phyloP scores from a whole-genome alignment of 257 asterid genomes.

The Ajuga chamaepitys region DNA sequence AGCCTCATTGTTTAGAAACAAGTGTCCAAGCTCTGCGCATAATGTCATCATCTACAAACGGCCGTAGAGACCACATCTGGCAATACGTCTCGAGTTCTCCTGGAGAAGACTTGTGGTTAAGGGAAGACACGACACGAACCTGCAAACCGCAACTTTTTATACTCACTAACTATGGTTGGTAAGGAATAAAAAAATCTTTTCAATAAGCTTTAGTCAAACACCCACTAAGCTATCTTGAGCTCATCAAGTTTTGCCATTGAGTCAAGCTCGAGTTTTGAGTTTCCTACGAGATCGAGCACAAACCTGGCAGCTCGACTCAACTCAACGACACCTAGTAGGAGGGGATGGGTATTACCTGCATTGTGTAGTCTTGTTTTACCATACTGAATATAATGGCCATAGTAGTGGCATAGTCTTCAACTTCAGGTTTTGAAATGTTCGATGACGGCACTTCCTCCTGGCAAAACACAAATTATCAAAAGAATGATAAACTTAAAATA shows the following conservation, averaged over 20 bases:
- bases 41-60: conserved; percentile 64
- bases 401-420: conserved; percentile 42
- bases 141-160: conserved; percentile 17
- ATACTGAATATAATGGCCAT: conserved; percentile 62
- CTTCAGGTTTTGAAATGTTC: conserved; percentile 31
- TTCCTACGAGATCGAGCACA: too few species aligned
- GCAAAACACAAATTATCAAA: not conserved
- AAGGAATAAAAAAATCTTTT: too few species aligned
- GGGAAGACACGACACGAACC: conserved; percentile 59
- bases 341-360: conserved; percentile 57
- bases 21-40: conserved; percentile 62
- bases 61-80: conserved; percentile 85
- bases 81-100: conserved; percentile 75
- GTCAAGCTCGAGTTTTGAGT: not conserved
- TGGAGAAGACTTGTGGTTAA: conserved; percentile 47
- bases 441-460: conserved; percentile 28
- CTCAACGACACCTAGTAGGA: not conserved
- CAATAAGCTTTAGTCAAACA: too few species aligned
- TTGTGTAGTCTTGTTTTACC: conserved; percentile 65
- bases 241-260: too few species aligned
- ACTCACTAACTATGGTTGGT: too few species aligned
- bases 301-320: not conserved
- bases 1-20: conserved; percentile 14
- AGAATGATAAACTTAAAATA: not conserved
- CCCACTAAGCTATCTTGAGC: too few species aligned